phyloP scores from a whole-genome alignment of 2,329 filamentous ascomycete genomes.

The Talaromyces sp. region DNA sequence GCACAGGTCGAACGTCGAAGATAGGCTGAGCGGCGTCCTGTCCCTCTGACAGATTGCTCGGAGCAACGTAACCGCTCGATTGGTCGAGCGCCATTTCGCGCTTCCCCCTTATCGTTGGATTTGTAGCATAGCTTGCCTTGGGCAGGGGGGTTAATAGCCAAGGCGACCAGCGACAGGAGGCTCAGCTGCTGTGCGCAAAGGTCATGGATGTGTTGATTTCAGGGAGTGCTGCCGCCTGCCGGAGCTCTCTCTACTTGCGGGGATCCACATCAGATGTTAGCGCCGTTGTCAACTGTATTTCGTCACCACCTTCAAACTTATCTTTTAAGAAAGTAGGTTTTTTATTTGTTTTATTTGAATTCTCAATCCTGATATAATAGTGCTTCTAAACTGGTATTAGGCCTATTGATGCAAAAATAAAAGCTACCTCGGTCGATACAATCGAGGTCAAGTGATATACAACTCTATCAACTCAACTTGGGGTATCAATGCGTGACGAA shows the following conservation, averaged over 20 bases:
- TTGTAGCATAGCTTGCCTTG: not conserved
- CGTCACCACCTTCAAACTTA: not conserved
- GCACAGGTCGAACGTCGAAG: conserved; percentile 88
- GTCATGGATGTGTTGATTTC: not conserved
- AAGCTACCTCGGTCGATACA: not conserved
- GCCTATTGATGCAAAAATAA: not conserved
- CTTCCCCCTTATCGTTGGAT: conserved; percentile 17
- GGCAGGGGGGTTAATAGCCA: not conserved
- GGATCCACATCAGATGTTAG: not conserved
- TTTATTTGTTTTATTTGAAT: not conserved
- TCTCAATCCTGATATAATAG: not conserved
- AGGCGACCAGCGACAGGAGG: not conserved
- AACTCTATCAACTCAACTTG: not conserved
- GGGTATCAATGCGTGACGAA: not conserved
- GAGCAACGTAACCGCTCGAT: conserved; percentile 67
- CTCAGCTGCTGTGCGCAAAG: not conserved
- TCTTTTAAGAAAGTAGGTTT: not conserved
- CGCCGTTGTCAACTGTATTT: not conserved
- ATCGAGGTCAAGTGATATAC: not conserved
- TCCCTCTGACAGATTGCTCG: conserved; percentile 56
- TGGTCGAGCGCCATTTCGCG: conserved; percentile 64
- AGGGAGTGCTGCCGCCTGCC: not conserved
- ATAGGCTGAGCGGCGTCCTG: conserved; percentile 66
- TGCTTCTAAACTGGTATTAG: not conserved
- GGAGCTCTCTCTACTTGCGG: not conserved